Percentiles rank a stretch among this genome's conserved stretches.
Evolutionary conservation across 192 early-diverging fungal species (phyloP).

Genomic region (Backusella westeae): DNA sequence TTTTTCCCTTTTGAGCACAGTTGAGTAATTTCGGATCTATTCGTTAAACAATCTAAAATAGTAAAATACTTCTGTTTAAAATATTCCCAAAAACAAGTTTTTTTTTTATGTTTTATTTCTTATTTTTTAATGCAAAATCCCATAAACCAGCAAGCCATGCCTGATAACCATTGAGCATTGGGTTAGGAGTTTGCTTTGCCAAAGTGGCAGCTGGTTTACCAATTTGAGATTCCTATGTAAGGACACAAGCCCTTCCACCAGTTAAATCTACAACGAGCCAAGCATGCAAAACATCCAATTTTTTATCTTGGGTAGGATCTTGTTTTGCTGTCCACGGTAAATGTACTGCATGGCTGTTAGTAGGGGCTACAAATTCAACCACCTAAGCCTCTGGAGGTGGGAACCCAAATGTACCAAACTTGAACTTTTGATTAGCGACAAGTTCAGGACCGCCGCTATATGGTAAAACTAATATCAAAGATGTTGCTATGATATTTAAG

Average conservation of each 20-base stretch:
- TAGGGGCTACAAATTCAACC: not conserved
- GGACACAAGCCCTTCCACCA: not conserved
- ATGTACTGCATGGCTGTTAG: not conserved
- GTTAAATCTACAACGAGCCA: not conserved
- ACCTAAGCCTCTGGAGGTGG: not conserved
- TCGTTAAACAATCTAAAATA: no score
- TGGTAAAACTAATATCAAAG: not conserved
- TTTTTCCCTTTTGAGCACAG: no score
- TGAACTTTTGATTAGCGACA: not conserved
- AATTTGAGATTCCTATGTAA: not conserved
- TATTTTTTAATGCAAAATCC: not conserved
- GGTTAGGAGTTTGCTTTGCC: not conserved
- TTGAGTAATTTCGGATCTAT: no score
- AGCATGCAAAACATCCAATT: not conserved
- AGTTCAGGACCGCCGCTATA: not conserved
- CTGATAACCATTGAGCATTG: not conserved
- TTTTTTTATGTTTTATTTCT: not conserved
- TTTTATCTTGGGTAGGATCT: not conserved
- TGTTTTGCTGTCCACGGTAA: not conserved
- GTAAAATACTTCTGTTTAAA: no score
- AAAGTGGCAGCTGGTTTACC: not conserved
- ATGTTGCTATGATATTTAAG: not conserved
- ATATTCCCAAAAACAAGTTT: no score
- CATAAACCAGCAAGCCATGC: not conserved
- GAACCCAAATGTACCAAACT: not conserved